A percentile compares a stretch with the other conserved stretches of the same genome.
phyloP scores from a whole-genome alignment of 1,284 basidiomycete genomes.

The Pascua sp. region DNA sequence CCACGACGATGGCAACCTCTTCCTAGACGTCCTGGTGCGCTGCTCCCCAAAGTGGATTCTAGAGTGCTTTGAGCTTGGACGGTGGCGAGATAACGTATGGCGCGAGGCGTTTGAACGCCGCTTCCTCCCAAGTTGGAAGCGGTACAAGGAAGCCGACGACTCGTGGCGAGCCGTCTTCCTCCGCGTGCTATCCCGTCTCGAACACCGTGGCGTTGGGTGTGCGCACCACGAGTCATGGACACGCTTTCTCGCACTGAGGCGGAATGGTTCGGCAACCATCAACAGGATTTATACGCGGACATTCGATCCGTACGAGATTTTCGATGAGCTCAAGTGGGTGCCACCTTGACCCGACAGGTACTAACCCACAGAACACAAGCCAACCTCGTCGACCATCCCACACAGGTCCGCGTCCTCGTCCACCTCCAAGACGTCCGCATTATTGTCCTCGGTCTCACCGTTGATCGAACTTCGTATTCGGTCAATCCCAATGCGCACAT shows the following conservation, averaged over 20 bases:
- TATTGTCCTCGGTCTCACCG: conserved; percentile 36
- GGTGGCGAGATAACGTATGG: conserved; percentile 37
- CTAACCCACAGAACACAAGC: conserved; percentile 31
- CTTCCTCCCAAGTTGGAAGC: conserved; percentile 42
- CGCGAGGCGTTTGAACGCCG: conserved; percentile 37
- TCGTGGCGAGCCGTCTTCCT: conserved; percentile 41
- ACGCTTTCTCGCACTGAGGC: conserved; percentile 42
- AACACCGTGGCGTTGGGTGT: conserved; percentile 39
- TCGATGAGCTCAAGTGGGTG: conserved; percentile 38
- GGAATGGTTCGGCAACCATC: conserved; percentile 40
- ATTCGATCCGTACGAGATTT: conserved; percentile 45
- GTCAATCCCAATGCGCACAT: conserved; percentile 45
- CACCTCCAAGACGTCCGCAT: conserved; percentile 46
- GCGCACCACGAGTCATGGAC: conserved; percentile 47
- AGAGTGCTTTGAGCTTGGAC: conserved; percentile 34
- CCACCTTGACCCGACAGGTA: not conserved
- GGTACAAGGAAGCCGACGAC: conserved; percentile 34
- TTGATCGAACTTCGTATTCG: conserved; percentile 29
- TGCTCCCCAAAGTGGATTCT: conserved; percentile 41
- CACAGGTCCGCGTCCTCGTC: conserved; percentile 34
- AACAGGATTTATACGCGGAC: conserved; percentile 43
- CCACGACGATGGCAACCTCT: conserved; percentile 24
- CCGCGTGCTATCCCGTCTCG: conserved; percentile 35
- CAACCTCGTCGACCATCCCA: conserved; percentile 34
- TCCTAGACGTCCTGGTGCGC: conserved; percentile 35